phyloP scores from a whole-genome alignment of 371 early-diverging fungal species.

The Polyrhizophydium stewartii region DNA sequence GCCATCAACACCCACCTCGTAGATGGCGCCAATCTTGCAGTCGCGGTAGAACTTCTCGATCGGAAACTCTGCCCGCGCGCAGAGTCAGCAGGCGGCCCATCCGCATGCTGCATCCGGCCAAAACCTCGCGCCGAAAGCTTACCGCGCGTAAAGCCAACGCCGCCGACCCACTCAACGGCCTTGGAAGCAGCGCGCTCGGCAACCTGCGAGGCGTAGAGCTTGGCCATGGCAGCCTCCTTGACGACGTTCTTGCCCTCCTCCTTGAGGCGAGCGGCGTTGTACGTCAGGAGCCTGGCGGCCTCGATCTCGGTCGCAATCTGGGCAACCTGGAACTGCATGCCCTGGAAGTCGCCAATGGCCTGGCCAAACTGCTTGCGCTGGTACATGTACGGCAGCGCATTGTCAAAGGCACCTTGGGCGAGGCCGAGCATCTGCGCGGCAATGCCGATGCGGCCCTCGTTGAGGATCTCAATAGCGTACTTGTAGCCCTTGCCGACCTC shows the following conservation, averaged over 20 bases:
- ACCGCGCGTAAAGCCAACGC: constrained; percentile 92
- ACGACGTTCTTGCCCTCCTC: constrained; percentile 84
- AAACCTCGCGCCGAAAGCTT: not conserved
- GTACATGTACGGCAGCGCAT: constrained; percentile 87
- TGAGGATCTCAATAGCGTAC: constrained; percentile 96
- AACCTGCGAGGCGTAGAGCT: constrained; percentile 91
- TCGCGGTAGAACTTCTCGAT: constrained; percentile 96
- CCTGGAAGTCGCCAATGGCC: constrained; percentile 90
- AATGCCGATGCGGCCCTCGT: constrained; percentile 98
- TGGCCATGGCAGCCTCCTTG: constrained; percentile 98
- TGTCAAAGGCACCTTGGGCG: constrained; percentile 93
- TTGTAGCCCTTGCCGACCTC: constrained; percentile 97
- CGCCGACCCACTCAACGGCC: constrained; percentile 96
- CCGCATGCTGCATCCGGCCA: not conserved
- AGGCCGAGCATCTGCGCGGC: constrained; percentile 97
- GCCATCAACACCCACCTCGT: constrained; percentile 40
- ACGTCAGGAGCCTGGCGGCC: constrained; percentile 94
- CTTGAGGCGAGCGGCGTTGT: constrained; percentile 96
- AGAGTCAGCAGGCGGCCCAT: not conserved
- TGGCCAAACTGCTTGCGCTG: constrained; percentile 94
- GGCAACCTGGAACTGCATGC: constrained; percentile 96
- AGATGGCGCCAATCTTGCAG: constrained; percentile 87
- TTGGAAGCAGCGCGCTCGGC: constrained; percentile 88
- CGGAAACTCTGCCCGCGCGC: constrained; percentile 25
- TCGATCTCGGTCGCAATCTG: constrained; percentile 94